phyloP scores from a whole-genome alignment of 495 filamentous ascomycete species.

The Apiosordaria backusii region DNA sequence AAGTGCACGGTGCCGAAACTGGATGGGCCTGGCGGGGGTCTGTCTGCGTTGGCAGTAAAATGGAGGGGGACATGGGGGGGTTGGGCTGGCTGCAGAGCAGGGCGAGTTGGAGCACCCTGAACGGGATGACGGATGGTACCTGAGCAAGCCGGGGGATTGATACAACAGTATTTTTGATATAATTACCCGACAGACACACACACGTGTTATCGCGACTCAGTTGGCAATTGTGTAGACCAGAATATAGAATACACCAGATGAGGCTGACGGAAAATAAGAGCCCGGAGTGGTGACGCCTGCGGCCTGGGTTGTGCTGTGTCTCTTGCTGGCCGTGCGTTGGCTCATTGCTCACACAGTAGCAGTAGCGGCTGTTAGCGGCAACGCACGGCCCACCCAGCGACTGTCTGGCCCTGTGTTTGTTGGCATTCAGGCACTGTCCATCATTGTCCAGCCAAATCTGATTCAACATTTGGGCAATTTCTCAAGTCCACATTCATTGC shows the following conservation, averaged over 20 bases:
- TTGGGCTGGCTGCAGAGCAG: not conserved
- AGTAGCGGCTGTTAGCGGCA: not conserved
- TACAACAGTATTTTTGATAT: not conserved
- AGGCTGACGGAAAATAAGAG: not conserved
- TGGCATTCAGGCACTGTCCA: not conserved
- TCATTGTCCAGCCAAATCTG: not conserved
- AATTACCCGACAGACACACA: not conserved
- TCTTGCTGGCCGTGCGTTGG: not conserved
- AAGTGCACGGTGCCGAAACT: not conserved
- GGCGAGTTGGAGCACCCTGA: not conserved
- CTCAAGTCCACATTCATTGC: constrained; percentile 27
- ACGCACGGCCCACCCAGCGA: not conserved
- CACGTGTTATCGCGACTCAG: not conserved
- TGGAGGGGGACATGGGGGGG: not conserved
- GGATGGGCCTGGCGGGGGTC: not conserved
- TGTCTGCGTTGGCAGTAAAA: not conserved
- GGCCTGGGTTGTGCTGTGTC: not conserved
- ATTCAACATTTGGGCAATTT: not conserved
- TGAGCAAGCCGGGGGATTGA: not conserved
- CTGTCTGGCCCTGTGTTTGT: not conserved
- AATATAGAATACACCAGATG: no score
- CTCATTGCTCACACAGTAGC: not conserved
- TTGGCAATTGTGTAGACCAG: no score
- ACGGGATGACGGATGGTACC: not conserved
- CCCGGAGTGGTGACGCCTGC: not conserved